A percentile compares a stretch with the other conserved stretches of the same genome.
These are phyloP conservation scores for Fusarium sacchari DNA, from an alignment of 2,329 filamentous ascomycete species.

Conservation along the genomic window DNA sequence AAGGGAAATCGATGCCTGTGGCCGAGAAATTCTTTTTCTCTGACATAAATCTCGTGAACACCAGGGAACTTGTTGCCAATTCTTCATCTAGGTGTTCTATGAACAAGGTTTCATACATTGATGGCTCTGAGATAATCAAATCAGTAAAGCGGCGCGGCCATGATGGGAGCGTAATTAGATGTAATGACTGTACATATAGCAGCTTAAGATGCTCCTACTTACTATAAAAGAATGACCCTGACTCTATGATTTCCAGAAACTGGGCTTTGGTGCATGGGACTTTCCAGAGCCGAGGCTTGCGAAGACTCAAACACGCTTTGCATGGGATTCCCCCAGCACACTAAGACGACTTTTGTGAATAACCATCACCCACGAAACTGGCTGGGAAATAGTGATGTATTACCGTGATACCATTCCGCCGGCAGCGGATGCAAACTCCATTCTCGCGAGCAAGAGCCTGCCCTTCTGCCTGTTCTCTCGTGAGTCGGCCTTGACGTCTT, in stretches of 20 bases:
- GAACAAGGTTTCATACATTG: background rate
- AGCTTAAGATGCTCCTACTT: rapidly evolving
- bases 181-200: background rate
- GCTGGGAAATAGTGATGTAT: background rate
- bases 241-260: background rate
- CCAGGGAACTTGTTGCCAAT: background rate
- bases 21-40: background rate
- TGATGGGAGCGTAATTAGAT: background rate
- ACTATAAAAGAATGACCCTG: background rate
- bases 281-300: background rate
- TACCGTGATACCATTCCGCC: background rate
- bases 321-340: background rate
- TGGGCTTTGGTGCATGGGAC: background rate
- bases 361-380: background rate
- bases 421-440: background rate
- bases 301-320: background rate
- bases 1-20: background rate
- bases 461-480: background rate
- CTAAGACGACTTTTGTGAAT: background rate
- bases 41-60: rapidly evolving
- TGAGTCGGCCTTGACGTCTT: background rate
- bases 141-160: background rate
- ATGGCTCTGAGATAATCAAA: background rate
- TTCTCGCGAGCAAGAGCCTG: background rate
- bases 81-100: rapidly evolving